Evolutionary conservation across 1,284 basidiomycete genomes (phyloP).

Genomic region (Bondarzewia mesenterica): DNA sequence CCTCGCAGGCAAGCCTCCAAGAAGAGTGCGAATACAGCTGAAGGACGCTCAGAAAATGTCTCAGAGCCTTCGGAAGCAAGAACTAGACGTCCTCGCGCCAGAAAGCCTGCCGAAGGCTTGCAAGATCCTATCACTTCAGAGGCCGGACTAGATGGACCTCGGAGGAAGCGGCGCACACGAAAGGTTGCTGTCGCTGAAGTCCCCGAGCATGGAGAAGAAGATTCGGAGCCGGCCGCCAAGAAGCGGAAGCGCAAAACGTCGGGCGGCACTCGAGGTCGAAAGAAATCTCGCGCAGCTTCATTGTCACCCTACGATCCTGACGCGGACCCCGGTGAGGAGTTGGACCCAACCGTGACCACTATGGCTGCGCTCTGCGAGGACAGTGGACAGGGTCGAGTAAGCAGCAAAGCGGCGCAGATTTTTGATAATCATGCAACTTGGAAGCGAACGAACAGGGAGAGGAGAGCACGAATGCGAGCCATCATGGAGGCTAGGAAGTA

Average conservation of each 20-base stretch:
- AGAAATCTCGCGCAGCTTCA: slow-evolving; percentile 23
- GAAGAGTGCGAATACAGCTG: not conserved
- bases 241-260: not conserved
- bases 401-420: slow-evolving; percentile 63
- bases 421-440: slow-evolving; percentile 59
- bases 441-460: slow-evolving; percentile 58
- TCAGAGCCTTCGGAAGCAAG: not conserved
- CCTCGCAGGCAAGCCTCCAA: not conserved
- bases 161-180: not conserved
- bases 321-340: slow-evolving; percentile 60
- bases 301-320: slow-evolving; percentile 46
- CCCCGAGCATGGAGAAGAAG: not conserved
- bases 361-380: slow-evolving; percentile 72
- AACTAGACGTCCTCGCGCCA: not conserved
- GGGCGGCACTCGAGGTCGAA: not conserved
- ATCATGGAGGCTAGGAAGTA: slow-evolving; percentile 68
- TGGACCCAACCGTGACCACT: slow-evolving; percentile 70
- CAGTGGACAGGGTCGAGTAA: slow-evolving; percentile 64
- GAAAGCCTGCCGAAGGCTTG: not conserved
- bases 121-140: not conserved
- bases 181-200: not conserved
- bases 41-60: not conserved
- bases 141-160: not conserved
- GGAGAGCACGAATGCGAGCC: slow-evolving; percentile 48
- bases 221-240: not conserved